Percentiles rank a stretch among this genome's conserved stretches.
phyloP scores from a whole-genome alignment of 2,329 filamentous ascomycete genomes.

The Clonostachys chloroleuca region DNA sequence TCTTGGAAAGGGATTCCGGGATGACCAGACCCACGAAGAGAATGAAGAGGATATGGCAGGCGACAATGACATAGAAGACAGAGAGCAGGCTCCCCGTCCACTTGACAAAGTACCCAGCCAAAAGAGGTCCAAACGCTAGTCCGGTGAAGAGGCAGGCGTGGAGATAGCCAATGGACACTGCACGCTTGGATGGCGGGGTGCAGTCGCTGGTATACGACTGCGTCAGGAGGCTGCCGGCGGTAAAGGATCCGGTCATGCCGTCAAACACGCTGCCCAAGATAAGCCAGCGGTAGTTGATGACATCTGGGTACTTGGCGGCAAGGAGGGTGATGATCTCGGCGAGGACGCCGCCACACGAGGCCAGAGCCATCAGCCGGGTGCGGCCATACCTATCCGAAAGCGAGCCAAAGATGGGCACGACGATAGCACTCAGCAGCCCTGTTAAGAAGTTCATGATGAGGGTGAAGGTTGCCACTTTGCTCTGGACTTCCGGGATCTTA shows the following conservation, averaged over 20 bases:
- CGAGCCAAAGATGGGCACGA: conserved; percentile 77
- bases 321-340: conserved; percentile 75
- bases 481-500: conserved; percentile 72
- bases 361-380: conserved; percentile 66
- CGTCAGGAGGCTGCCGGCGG: conserved; percentile 68
- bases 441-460: conserved; percentile 70
- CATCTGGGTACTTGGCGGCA: conserved; percentile 69
- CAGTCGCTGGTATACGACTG: conserved; percentile 91
- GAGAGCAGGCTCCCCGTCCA: conserved; percentile 69
- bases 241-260: conserved; percentile 85
- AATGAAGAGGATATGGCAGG: conserved; percentile 70
- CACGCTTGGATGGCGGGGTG: conserved; percentile 72
- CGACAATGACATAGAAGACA: conserved; percentile 81
- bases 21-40: conserved; percentile 65
- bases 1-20: conserved; percentile 79
- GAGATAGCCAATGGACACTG: conserved; percentile 83
- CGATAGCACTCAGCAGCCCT: conserved; percentile 75
- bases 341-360: conserved; percentile 69
- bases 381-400: conserved; percentile 86
- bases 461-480: conserved; percentile 71
- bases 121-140: conserved; percentile 79
- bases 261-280: conserved; percentile 75
- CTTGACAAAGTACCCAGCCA: conserved; percentile 77
- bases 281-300: conserved; percentile 72
- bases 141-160: conserved; percentile 86